Conservation (phyloP, 2,329 filamentous ascomycete species). For the Alternaria angustiovoidea region DNA sequence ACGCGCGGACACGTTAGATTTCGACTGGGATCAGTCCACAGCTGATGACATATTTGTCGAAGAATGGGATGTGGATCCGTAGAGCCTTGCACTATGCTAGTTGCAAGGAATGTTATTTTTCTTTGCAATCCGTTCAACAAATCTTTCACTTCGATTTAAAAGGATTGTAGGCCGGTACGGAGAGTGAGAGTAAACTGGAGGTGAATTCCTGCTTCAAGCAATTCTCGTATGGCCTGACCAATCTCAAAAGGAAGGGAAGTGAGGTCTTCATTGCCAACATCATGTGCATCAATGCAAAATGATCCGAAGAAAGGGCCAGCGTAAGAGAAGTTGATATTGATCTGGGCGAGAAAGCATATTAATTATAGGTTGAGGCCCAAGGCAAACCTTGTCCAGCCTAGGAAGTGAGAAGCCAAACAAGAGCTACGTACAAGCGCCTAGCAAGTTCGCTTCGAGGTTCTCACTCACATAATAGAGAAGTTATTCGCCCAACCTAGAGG, state of each 20-base stretch:
- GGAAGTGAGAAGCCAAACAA: not conserved
- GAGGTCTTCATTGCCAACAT: too few relatives aligned
- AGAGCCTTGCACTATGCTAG: not conserved
- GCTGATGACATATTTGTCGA: not conserved
- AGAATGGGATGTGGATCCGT: not conserved
- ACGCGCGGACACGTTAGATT: not conserved
- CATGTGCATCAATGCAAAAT: too few relatives aligned
- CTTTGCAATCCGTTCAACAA: not conserved
- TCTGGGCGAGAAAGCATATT: not conserved
- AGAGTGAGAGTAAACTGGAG: too few relatives aligned
- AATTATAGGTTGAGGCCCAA: not conserved
- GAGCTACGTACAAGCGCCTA: not conserved
- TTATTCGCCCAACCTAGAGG: constrained; percentile 43
- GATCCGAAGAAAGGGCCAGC: not conserved
- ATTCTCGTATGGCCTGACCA: too few relatives aligned
- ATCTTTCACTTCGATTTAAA: accelerated
- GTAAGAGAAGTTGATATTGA: not conserved
- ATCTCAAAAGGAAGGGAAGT: too few relatives aligned
- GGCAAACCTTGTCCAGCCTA: not conserved
- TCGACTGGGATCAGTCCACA: not conserved
- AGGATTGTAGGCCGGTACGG: too few relatives aligned
- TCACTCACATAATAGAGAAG: constrained; percentile 35
- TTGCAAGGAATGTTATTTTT: not conserved
- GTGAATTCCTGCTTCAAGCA: too few relatives aligned
- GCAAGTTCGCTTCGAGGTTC: not conserved